Conservation (phyloP, 2,329 filamentous ascomycete species). For the Cladosporium velox region DNA sequence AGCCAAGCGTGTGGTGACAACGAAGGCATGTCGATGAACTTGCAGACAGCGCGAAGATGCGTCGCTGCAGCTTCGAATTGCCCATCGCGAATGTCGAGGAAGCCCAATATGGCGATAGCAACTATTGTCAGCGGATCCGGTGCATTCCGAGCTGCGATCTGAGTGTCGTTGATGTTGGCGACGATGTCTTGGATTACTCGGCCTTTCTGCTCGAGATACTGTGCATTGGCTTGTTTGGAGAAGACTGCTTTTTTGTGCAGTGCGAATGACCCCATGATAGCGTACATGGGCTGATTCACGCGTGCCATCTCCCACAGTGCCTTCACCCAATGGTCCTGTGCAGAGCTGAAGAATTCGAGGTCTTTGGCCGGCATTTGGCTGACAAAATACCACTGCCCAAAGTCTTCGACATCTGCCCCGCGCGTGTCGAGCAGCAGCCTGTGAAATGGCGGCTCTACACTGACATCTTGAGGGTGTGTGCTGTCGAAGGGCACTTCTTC, state of each 20-base stretch:
- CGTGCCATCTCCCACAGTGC: slow-evolving; percentile 14
- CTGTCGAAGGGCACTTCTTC: slow-evolving; percentile 6
- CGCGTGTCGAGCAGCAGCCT: slow-evolving; percentile 2
- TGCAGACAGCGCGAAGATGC: slow-evolving; percentile 13
- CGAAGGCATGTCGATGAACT: slow-evolving; percentile 15
- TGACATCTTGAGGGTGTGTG: not conserved
- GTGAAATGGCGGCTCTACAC: not conserved
- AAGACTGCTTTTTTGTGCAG: slow-evolving; percentile 14
- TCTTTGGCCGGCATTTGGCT: slow-evolving; percentile 16
- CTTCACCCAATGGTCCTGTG: slow-evolving; percentile 16
- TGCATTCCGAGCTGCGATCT: not conserved
- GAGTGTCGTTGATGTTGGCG: not conserved
- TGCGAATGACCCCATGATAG: slow-evolving; percentile 8
- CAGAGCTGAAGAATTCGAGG: slow-evolving; percentile 13
- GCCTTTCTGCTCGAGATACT: slow-evolving; percentile 13
- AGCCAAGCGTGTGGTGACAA: slow-evolving; percentile 10
- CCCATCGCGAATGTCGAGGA: slow-evolving; percentile 13
- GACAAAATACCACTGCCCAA: slow-evolving; percentile 16
- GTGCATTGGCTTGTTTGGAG: not conserved
- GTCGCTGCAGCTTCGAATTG: slow-evolving; percentile 14
- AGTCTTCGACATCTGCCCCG: slow-evolving; percentile 14
- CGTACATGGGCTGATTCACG: slow-evolving; percentile 4
- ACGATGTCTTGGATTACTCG: slow-evolving; percentile 15
- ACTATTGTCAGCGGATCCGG: slow-evolving; percentile 6
- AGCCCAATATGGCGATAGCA: slow-evolving; percentile 13